Evolutionary conservation across 2,329 filamentous ascomycete species (phyloP), one percentile per base, ranked within the genome.

Genomic region (Metarhizium humberi): DNA sequence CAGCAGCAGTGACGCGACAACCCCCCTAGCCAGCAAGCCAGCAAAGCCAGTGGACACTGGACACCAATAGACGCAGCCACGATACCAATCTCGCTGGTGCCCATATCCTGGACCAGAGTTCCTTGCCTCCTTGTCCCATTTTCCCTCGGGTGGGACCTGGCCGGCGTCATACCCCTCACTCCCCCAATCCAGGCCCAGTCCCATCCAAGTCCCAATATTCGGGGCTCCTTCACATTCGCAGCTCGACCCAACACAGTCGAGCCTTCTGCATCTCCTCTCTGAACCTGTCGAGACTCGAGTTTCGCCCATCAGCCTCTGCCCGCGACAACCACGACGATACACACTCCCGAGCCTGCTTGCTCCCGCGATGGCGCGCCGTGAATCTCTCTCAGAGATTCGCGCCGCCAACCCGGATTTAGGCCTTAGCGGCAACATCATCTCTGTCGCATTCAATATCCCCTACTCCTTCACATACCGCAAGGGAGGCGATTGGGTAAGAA

Each of bases 341-440:
- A 20, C 10, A 11, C 43, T 11, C 20, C 6, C 16, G 45, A 49
- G 25, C 51, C 14, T 45, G 40, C 40, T 42, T 40, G 47, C 55
- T 6, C 34, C 20, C 38, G n/a, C 20, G 48, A 75, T 74, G 68
- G 74, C 73, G 56, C 71, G 69, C 50, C 73, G 72, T 55, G 75
- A 81, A 62, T 81, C 79, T 40, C 67, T 85, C 53, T 72, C 75
- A 30, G 79, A 84, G 53, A 76, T 83, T 58, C 75, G 77, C 62
- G 73, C 76, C 55, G 76, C 75, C 55, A 78, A 82, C 60, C 82
- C 82, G 8, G 76, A 81, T 57, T 68, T 86, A 48, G 72, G 74
- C 34, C 72, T 86, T 52, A 84, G 76, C 59, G 83, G 83, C n/a
- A 84, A 82, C 67, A 78, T 86, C 61, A 85, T 86, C 61, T 86